phyloP scores from a whole-genome alignment of 2,329 filamentous ascomycete species.

The Fusarium solani-melongenae region DNA sequence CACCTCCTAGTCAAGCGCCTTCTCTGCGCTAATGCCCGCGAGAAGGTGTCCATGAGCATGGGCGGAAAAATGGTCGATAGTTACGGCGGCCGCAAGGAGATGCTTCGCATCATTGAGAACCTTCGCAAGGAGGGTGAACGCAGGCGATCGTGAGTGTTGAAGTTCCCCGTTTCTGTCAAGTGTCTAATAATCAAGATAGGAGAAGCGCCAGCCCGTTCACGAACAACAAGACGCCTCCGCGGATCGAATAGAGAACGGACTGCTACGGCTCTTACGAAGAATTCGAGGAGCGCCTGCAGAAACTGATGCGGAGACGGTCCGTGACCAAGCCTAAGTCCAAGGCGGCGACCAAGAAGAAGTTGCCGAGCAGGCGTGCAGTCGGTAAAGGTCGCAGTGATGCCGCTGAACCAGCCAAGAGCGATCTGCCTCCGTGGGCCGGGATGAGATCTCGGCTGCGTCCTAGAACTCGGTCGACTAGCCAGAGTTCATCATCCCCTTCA shows the following conservation, averaged over 20 bases:
- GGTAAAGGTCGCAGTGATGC: not conserved
- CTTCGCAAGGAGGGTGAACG: constrained; percentile 89
- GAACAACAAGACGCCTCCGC: constrained; percentile 54
- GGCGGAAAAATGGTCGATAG: constrained; percentile 86
- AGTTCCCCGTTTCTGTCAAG: not conserved
- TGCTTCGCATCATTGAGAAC: constrained; percentile 88
- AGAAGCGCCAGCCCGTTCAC: constrained; percentile 52
- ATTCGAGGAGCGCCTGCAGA: constrained; percentile 42
- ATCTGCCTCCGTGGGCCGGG: constrained; percentile 20
- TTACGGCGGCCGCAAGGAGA: constrained; percentile 83
- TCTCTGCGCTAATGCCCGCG: constrained; percentile 79
- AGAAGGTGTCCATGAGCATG: constrained; percentile 96
- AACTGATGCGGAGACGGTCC: constrained; percentile 6
- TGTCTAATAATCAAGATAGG: constrained; percentile 43
- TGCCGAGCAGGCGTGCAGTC: not conserved
- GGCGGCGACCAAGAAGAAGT: not conserved
- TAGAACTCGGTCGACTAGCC: not conserved
- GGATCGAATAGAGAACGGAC: constrained; percentile 55
- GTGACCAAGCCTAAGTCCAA: not conserved
- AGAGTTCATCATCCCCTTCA: not conserved
- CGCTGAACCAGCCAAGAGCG: not conserved
- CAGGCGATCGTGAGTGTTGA: constrained; percentile 76
- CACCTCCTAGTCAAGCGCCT: constrained; percentile 89
- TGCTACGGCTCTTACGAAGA: constrained; percentile 46
- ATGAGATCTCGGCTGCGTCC: constrained; percentile 17